Conservation (phyloP, 208 protist species). For the Acanthamoeba culbertsoni region DNA sequence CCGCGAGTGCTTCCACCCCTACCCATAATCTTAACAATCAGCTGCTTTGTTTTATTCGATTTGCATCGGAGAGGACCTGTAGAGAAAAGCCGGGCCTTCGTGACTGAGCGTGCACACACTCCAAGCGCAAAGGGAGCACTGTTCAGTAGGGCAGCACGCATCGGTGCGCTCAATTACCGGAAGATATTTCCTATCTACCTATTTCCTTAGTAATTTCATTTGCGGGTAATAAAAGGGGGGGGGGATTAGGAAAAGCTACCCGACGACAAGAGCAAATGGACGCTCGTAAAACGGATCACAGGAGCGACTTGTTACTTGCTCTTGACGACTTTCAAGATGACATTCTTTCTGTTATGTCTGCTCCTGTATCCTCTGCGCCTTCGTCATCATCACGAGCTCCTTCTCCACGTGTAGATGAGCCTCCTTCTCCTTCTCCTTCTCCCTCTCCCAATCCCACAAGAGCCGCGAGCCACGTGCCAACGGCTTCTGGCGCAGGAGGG, state of each 20-base stretch:
- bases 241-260: too few relatives aligned
- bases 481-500: neutral
- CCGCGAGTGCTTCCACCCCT: neutral
- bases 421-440: neutral
- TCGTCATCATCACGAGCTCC: neutral
- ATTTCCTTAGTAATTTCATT: too few relatives aligned
- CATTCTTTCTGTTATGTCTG: neutral
- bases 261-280: neutral
- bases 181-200: too few relatives aligned
- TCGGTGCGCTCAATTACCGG: too few relatives aligned
- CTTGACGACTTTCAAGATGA: neutral
- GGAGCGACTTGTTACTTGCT: neutral
- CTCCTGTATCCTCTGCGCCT: neutral
- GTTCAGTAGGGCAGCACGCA: too few relatives aligned
- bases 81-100: too few relatives aligned
- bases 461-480: too few relatives aligned
- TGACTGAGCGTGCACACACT: too few relatives aligned
- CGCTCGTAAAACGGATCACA: neutral
- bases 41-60: neutral
- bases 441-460: neutral
- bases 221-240: too few relatives aligned
- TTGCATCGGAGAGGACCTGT: neutral
- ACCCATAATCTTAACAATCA: too few relatives aligned
- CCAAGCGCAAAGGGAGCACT: too few relatives aligned
- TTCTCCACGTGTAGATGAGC: neutral